These are phyloP conservation scores for Puccinia polysora DNA, from an alignment of 1,284 basidiomycete species.

Conservation along the genomic window DNA sequence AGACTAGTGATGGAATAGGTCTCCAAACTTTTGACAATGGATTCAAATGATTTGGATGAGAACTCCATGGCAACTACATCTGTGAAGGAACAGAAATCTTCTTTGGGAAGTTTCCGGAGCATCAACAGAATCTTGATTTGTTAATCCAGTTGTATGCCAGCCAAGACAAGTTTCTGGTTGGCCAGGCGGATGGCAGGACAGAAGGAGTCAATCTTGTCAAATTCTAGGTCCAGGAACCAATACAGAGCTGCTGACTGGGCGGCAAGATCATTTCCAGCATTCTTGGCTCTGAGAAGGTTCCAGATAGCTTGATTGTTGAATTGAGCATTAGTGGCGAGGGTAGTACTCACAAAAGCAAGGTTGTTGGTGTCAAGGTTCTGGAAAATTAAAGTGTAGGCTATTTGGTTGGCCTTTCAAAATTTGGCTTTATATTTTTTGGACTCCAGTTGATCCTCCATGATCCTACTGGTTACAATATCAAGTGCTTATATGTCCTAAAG, in stretches of 20 bases:
- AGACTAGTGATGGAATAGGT: too few species aligned
- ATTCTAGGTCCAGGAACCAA: neutral
- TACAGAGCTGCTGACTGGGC: neutral
- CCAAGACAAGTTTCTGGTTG: neutral
- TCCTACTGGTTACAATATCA: too few species aligned
- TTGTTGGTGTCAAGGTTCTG: too few species aligned
- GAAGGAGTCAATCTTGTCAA: neutral
- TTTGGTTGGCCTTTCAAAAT: too few species aligned
- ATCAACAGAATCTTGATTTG: neutral
- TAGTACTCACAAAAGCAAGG: too few species aligned
- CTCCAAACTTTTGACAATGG: too few species aligned
- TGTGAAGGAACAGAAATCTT: neutral
- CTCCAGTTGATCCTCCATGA: too few species aligned
- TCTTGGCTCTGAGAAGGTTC: neutral
- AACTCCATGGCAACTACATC: neutral
- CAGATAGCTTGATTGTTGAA: too few species aligned
- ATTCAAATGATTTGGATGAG: neutral
- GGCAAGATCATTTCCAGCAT: neutral
- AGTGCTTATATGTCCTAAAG: too few species aligned
- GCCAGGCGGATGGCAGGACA: neutral
- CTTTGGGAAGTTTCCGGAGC: neutral
- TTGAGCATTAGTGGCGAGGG: too few species aligned
- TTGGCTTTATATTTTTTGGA: too few species aligned
- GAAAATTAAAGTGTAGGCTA: too few species aligned
- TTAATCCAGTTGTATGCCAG: neutral